These are phyloP conservation scores for Spiraea crenata DNA, from an alignment of 331 rosid genomes.

Conservation along the genomic window DNA sequence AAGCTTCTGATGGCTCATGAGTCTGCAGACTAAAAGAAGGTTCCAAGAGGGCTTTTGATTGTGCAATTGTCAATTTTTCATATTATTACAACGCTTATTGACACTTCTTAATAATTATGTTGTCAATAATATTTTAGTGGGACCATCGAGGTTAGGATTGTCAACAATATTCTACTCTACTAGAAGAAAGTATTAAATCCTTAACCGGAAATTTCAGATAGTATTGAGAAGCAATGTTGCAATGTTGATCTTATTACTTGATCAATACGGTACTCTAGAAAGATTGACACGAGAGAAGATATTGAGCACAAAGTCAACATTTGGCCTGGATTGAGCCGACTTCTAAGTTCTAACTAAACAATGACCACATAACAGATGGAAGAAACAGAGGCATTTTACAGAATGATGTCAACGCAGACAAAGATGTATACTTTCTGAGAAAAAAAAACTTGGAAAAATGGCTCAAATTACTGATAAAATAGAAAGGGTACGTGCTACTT, in stretches of 20 bases:
- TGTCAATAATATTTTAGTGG: neutral
- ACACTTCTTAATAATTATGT: too few relatives aligned
- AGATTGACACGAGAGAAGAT: neutral
- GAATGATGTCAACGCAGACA: neutral
- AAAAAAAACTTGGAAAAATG: too few relatives aligned
- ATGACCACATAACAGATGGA: neutral
- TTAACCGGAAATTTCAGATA: too few relatives aligned
- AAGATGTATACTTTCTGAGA: neutral
- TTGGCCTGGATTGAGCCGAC: neutral
- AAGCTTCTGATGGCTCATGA: neutral
- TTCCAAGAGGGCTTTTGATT: constrained; percentile 1
- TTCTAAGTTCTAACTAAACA: neutral
- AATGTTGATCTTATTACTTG: too few relatives aligned
- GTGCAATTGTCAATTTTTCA: neutral
- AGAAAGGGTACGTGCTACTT: neutral
- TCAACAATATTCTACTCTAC: constrained; percentile 12
- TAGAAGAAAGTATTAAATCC: neutral
- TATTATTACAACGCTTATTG: neutral
- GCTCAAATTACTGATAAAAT: too few relatives aligned
- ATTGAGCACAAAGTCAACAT: constrained; percentile 18
- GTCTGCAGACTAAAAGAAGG: constrained; percentile 9
- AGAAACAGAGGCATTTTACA: neutral
- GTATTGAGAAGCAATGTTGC: too few relatives aligned
- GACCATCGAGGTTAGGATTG: neutral
- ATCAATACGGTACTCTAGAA: constrained; percentile 8